Conservation (phyloP, 2,329 filamentous ascomycete species). For the Cladosporium sp. region DNA sequence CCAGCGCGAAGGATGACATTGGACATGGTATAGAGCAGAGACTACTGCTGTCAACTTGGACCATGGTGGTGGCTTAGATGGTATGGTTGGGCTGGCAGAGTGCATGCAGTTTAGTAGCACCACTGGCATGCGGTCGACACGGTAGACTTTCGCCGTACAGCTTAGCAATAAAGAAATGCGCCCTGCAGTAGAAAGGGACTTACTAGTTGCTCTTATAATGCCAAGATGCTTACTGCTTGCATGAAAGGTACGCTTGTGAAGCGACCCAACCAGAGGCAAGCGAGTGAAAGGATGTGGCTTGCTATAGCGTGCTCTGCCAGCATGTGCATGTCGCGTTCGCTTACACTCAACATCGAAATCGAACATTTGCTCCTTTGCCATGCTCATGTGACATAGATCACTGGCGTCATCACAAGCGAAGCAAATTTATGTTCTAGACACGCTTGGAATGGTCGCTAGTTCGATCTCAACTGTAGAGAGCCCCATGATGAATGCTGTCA, state of each 20-base stretch:
- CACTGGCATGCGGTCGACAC: not conserved
- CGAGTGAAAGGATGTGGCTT: not conserved
- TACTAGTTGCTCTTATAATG: too few species aligned
- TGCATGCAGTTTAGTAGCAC: not conserved
- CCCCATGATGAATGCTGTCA: too few species aligned
- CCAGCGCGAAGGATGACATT: not conserved
- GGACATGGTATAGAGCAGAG: not conserved
- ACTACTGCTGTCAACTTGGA: not conserved
- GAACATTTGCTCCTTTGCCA: not conserved
- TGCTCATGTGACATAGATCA: not conserved
- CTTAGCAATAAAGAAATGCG: not conserved
- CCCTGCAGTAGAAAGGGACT: too few species aligned
- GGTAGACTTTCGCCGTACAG: not conserved
- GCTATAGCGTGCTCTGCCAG: not conserved
- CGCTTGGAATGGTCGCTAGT: too few species aligned
- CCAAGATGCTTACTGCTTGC: not conserved
- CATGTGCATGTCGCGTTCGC: not conserved
- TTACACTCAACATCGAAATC: not conserved
- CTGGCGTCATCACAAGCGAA: too few species aligned
- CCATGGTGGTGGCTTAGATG: not conserved
- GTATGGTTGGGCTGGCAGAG: not conserved
- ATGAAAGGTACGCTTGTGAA: not conserved
- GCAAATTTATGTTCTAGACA: too few species aligned
- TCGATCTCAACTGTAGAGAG: too few species aligned
- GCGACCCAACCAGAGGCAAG: not conserved